Evolutionary conservation across 2,329 filamentous ascomycete species (phyloP).

Genomic region (Hypoxylon sp.): DNA sequence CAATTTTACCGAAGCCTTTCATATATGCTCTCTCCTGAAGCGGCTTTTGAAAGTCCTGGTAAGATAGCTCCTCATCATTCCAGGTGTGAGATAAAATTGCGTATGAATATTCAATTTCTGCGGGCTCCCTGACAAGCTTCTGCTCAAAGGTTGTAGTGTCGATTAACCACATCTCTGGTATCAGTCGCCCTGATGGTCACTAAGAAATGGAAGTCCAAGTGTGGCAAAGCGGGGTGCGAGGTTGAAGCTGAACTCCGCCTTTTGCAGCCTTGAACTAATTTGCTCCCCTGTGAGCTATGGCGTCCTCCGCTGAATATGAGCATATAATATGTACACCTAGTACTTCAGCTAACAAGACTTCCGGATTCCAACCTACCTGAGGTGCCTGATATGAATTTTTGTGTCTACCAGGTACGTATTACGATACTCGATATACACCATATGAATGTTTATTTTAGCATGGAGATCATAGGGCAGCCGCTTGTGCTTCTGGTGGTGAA

Average conservation of each 20-base stretch:
- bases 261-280: not conserved
- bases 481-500: no score
- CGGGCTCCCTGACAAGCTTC: constrained; percentile 29
- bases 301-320: not conserved
- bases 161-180: constrained; percentile 20
- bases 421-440: no score
- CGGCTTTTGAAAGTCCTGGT: constrained; percentile 27
- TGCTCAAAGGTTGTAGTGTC: constrained; percentile 2
- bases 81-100: constrained; percentile 46
- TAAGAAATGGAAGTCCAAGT: not conserved
- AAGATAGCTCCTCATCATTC: constrained; percentile 38
- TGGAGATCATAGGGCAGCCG: no score
- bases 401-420: no score
- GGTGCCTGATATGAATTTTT: no score
- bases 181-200: not conserved
- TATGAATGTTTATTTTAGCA: no score
- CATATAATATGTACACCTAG: no score
- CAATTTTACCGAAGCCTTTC: constrained; percentile 37
- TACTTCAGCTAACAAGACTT: no score
- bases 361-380: no score
- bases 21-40: not conserved
- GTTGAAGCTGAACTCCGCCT: not conserved
- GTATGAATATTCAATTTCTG: constrained; percentile 26
- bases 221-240: not conserved
- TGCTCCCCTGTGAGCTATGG: not conserved